phyloP scores from a whole-genome alignment of 177 flowering plant genomes.

The Telopea speciosissima region DNA sequence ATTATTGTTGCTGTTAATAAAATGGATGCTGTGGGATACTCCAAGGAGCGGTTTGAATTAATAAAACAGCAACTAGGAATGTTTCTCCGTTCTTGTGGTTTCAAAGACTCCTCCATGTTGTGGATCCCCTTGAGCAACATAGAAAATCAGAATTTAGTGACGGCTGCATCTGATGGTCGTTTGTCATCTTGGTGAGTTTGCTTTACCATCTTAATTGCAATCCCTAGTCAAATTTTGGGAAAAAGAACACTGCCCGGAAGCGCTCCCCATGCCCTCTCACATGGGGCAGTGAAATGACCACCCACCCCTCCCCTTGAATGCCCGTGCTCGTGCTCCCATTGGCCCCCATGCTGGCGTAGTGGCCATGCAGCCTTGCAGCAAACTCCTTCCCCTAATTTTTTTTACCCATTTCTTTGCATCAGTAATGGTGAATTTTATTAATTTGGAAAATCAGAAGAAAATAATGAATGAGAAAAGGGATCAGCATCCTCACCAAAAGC shows the following conservation, averaged over 20 bases:
- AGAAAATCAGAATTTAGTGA: constrained; percentile 85
- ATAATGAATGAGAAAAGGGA: background rate
- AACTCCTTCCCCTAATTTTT: too few relatives aligned
- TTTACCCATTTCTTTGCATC: background rate
- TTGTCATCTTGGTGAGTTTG: constrained; percentile 68
- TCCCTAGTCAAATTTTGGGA: background rate
- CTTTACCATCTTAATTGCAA: background rate
- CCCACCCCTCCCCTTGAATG: too few relatives aligned
- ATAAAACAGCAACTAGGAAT: constrained; percentile 59
- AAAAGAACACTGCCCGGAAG: too few relatives aligned
- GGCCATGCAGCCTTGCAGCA: too few relatives aligned
- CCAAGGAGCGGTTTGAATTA: constrained; percentile 79
- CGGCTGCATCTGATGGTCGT: constrained; percentile 62
- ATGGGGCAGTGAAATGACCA: too few relatives aligned
- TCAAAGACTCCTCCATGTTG: constrained; percentile 59
- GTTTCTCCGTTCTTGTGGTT: constrained; percentile 80
- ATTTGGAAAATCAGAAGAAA: background rate
- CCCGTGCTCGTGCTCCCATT: too few relatives aligned
- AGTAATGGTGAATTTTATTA: background rate
- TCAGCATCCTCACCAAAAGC: too few relatives aligned
- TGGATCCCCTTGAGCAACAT: constrained; percentile 95
- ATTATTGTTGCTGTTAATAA: constrained; percentile 87
- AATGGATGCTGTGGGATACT: constrained; percentile 81
- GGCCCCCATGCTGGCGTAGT: too few relatives aligned
- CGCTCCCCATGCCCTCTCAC: too few relatives aligned